Conservation (phyloP, 2,329 filamentous ascomycete species). For the Cladosporium halotolerans region DNA sequence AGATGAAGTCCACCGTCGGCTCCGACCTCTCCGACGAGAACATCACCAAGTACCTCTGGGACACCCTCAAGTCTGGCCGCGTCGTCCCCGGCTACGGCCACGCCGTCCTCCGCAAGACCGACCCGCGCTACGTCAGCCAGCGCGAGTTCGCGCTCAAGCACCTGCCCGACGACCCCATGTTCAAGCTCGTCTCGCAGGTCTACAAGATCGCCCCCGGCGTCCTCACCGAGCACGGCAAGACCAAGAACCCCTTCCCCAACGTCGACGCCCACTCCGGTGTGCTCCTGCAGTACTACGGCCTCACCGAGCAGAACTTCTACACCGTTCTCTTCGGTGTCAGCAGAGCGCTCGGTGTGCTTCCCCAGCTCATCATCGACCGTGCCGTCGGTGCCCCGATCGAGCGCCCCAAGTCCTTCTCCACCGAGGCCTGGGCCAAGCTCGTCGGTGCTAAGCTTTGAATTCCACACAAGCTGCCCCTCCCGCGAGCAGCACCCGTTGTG, state of each 20-base stretch:
- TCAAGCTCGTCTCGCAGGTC: slow-evolving; percentile 99
- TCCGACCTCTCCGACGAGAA: slow-evolving; percentile 92
- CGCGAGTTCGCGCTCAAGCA: slow-evolving; percentile 93
- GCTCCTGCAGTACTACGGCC: slow-evolving; percentile 97
- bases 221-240: slow-evolving; percentile 99
- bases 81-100: slow-evolving; percentile 98
- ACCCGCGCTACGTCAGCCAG: slow-evolving; percentile 97
- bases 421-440: slow-evolving; percentile 92
- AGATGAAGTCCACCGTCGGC: slow-evolving; percentile 95
- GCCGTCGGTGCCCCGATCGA: slow-evolving; percentile 95
- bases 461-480: slow-evolving; percentile 6
- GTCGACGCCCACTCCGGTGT: slow-evolving; percentile 98
- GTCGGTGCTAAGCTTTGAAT: slow-evolving; percentile 80
- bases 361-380: slow-evolving; percentile 99
- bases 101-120: slow-evolving; percentile 98
- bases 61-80: slow-evolving; percentile 88
- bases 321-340: slow-evolving; percentile 99
- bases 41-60: slow-evolving; percentile 99
- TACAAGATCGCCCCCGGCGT: slow-evolving; percentile 99
- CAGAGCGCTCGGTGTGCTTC: slow-evolving; percentile 94
- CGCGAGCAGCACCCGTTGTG: slow-evolving; percentile 1
- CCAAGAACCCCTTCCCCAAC: slow-evolving; percentile 99
- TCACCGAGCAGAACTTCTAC: slow-evolving; percentile 99
- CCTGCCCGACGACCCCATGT: slow-evolving; percentile 96
- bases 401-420: slow-evolving; percentile 98